Base-by-base conservation (phyloP, 768 basidiomycete genomes). In the Hypholoma sublateritium region DNA sequence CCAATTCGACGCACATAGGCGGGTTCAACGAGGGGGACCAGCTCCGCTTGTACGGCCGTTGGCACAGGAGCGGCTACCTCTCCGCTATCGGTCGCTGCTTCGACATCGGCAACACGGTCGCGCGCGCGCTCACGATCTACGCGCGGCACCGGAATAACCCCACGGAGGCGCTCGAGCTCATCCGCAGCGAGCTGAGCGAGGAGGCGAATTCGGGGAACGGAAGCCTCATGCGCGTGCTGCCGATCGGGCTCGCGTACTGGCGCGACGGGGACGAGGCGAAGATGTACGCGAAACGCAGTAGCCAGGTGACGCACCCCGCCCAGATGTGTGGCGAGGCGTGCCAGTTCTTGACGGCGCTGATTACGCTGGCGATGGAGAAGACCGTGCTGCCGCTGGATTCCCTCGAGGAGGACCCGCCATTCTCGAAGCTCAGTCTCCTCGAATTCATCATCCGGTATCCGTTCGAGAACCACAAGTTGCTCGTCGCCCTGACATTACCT, bases 211-310 rank as follows among this genome's bases (percentile, higher is more conserved):
- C 69, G 19, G 76, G 75, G 11, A 79, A 78, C 59, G 79, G 76
- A 11, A 78, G 75, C 51, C 63, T 81, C 37, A 76, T 80, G 75
- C 74, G 80, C n/a, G 65, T 80, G 36, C 55, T 78, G 5, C 77
- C 79, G 5, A 63, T 80, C 1, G 76, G 73, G 1, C 66, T 81
- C 21, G 70, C 74, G 21, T 80, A 78, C 58, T 78, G 74, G 74
- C 64, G 69, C 25, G 68, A 75, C 52, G 69, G 71, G 13, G 56
- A 53, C 6, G 57, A 64, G 32, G 74, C 74, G 7, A 66, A 59
- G 47, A 55, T 55, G 14, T 74, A 69, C 45, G 77, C 73, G 2
- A 62, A 71, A 44, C 68, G 73, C 50, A 78, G 76, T 62, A 79
- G 78, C 60, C 62, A 62, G 44, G 71, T 73, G 3, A 80, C 78